phyloP scores from a whole-genome alignment of 225 moss, liverwort and hornwort species.

The Takakia lepidozioides region DNA sequence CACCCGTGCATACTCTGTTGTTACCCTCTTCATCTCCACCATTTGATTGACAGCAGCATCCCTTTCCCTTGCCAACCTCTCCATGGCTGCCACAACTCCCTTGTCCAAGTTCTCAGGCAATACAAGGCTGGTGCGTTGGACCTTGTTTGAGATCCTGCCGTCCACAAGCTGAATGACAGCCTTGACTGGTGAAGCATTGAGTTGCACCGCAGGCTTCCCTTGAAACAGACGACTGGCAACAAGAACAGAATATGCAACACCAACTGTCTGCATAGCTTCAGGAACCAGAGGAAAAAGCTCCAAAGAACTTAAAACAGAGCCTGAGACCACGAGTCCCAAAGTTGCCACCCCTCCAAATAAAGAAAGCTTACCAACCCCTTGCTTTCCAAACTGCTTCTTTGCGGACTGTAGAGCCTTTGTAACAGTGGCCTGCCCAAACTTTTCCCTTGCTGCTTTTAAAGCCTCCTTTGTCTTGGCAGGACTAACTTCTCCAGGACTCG shows the following conservation, averaged over 20 bases:
- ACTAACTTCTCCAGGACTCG: too few species aligned
- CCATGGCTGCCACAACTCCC: conserved; percentile 31
- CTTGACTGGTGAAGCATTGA: conserved; percentile 54
- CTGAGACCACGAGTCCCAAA: conserved; percentile 47
- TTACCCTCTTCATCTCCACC: conserved; percentile 47
- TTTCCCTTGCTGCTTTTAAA: conserved; percentile 14
- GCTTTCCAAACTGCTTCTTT: conserved; percentile 30
- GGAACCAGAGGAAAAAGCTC: conserved; percentile 57
- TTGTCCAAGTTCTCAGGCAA: conserved; percentile 36
- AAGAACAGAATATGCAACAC: conserved; percentile 57
- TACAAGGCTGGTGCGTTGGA: conserved; percentile 21
- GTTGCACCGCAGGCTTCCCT: conserved; percentile 28
- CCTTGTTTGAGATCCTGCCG: neutral
- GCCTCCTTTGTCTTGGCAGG: conserved; percentile 21
- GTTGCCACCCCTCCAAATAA: conserved; percentile 52
- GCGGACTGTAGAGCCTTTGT: conserved; percentile 49
- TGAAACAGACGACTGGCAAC: conserved; percentile 58
- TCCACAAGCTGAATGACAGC: conserved; percentile 60
- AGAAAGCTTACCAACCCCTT: conserved; percentile 43
- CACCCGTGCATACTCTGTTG: conserved; percentile 29
- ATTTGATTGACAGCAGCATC: conserved; percentile 62
- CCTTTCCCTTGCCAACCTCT: conserved; percentile 54
- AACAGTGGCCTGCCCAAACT: conserved; percentile 21
- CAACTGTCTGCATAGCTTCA: conserved; percentile 64
- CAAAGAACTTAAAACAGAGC: conserved; percentile 52